A percentile compares a stretch with the other conserved stretches of the same genome.
phyloP scores from a whole-genome alignment of 1,139 yeast genomes.

The Blastobotrys elegans region DNA sequence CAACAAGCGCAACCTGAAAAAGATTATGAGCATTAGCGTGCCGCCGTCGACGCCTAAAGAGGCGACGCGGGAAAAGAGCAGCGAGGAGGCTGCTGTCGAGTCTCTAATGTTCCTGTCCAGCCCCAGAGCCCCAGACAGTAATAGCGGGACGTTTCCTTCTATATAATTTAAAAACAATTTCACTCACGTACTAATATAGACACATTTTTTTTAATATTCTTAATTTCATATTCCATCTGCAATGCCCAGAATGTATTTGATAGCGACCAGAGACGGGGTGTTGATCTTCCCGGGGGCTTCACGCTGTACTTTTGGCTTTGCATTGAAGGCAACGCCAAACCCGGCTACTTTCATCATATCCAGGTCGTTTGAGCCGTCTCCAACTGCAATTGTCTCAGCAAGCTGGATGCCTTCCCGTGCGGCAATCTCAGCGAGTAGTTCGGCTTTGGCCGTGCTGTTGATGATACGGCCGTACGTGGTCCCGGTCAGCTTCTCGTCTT shows the following conservation, averaged over 20 bases:
- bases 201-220: slow-evolving; percentile 16
- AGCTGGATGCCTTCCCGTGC: slow-evolving; percentile 54
- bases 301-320: slow-evolving; percentile 84
- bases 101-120: slow-evolving; percentile 44
- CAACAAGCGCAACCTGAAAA: background rate
- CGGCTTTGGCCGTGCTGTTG: slow-evolving; percentile 80
- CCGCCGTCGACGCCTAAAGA: background rate
- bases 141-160: background rate
- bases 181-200: background rate
- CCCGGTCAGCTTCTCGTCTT: slow-evolving; percentile 47
- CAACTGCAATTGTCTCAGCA: slow-evolving; percentile 66
- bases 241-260: slow-evolving; percentile 77
- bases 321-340: slow-evolving; percentile 95
- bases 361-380: slow-evolving; percentile 96
- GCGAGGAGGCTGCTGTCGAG: slow-evolving; percentile 44
- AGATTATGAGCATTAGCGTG: slow-evolving; percentile 2
- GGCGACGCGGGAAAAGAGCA: slow-evolving; percentile 1
- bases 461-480: slow-evolving; percentile 69
- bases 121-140: slow-evolving; percentile 26
- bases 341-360: slow-evolving; percentile 92
- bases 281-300: slow-evolving; percentile 80
- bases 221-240: slow-evolving; percentile 37
- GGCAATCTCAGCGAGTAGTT: slow-evolving; percentile 65
- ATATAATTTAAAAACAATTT: slow-evolving; percentile 1
- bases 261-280: slow-evolving; percentile 61